Evolutionary conservation across 305 asterid species (phyloP).

Genomic region (Solanum hybrid): DNA sequence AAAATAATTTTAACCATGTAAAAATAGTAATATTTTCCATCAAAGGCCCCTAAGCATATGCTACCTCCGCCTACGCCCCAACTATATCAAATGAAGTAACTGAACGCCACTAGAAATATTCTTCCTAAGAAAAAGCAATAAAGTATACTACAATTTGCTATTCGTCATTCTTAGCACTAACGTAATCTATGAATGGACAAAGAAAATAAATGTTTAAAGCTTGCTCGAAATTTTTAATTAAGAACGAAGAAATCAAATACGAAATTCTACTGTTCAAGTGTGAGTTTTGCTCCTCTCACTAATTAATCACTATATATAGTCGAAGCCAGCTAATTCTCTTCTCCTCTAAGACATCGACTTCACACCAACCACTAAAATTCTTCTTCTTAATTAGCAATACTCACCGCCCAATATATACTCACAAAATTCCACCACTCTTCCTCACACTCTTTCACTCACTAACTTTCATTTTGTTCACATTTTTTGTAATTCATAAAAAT

Average conservation of each 20-base stretch:
- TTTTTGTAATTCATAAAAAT: constrained; percentile 10
- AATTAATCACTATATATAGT: background rate
- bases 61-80: no score
- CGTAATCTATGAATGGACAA: background rate
- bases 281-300: background rate
- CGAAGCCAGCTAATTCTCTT: constrained; percentile 34
- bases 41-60: no score
- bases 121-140: background rate
- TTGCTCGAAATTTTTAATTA: background rate
- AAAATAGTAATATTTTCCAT: no score
- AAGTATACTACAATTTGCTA: background rate
- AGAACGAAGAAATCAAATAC: background rate
- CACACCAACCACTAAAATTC: constrained; percentile 16
- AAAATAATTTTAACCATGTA: no score
- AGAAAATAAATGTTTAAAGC: background rate
- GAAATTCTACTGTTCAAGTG: background rate
- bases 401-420: constrained; percentile 7
- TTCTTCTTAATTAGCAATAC: background rate
- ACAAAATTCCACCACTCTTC: background rate
- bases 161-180: background rate
- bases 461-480: background rate
- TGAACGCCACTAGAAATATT: background rate
- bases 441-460: background rate
- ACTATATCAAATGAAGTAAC: background rate
- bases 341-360: constrained; percentile 19